These are phyloP conservation scores for Fusarium pseudocircinatum DNA, from an alignment of 2,329 filamentous ascomycete genomes.

Conservation along the genomic window DNA sequence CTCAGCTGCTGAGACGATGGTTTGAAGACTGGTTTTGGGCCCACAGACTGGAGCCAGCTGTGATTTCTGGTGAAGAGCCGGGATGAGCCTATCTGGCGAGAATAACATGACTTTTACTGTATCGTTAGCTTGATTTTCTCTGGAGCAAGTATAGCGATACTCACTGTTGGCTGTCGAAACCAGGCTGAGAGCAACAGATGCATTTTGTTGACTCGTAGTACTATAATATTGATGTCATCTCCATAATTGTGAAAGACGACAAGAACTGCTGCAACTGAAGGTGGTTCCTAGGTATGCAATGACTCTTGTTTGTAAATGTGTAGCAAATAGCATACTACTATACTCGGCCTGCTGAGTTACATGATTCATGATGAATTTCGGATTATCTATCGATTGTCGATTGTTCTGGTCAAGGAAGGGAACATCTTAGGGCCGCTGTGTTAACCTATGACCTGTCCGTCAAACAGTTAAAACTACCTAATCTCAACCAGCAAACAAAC, in stretches of 20 bases:
- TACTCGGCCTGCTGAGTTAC: not conserved
- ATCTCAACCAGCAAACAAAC: not conserved
- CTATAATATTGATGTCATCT: not conserved
- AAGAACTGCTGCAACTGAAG: not conserved
- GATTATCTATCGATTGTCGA: not conserved
- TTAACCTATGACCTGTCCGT: not conserved
- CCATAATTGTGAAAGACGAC: not conserved
- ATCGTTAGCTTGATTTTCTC: not conserved
- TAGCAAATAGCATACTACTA: not conserved
- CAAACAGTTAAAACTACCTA: not conserved
- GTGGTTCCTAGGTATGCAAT: too few species aligned
- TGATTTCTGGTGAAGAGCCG: not conserved
- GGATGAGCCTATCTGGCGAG: not conserved
- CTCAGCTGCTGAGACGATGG: conserved; percentile 41
- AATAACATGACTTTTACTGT: not conserved
- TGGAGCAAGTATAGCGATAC: not conserved
- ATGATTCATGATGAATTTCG: not conserved
- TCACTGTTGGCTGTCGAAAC: conserved; percentile 3
- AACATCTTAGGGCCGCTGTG: conserved; percentile 1
- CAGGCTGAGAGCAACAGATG: not conserved
- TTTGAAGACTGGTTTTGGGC: not conserved
- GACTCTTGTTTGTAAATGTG: not conserved
- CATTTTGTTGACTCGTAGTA: not conserved
- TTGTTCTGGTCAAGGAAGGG: not conserved
- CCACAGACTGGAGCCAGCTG: not conserved